phyloP scores from a whole-genome alignment of 2,329 filamentous ascomycete genomes.

The Colletotrichum navitas region DNA sequence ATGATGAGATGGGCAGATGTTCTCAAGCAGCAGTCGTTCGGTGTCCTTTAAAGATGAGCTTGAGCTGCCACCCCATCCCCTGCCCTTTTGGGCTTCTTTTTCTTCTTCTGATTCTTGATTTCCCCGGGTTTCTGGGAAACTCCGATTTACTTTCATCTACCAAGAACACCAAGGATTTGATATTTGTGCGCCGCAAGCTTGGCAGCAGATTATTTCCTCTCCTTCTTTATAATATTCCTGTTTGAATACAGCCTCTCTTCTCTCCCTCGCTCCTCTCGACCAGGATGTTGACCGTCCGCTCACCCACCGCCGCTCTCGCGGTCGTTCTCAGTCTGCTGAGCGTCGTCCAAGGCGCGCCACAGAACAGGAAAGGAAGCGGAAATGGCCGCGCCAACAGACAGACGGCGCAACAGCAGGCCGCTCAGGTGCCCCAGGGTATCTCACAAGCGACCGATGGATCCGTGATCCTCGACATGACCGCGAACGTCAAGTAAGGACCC shows the following conservation, averaged over 20 bases:
- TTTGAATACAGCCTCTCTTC: constrained; percentile 10
- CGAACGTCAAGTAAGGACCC: constrained; percentile 62
- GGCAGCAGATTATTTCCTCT: constrained; percentile 21
- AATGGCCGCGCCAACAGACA: constrained; percentile 31
- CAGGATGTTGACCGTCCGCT: constrained; percentile 43
- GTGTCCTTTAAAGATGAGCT: constrained; percentile 33
- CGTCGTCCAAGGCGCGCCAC: constrained; percentile 38
- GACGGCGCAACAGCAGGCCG: constrained; percentile 49
- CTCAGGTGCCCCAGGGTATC: constrained; percentile 51
- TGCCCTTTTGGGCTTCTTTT: not conserved
- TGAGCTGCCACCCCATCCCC: constrained; percentile 31
- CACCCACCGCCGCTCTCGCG: constrained; percentile 34
- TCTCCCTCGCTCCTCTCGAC: not conserved
- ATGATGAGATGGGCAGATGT: constrained; percentile 16
- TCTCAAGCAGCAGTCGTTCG: constrained; percentile 12
- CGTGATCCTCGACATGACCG: constrained; percentile 67
- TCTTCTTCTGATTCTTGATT: constrained; percentile 2
- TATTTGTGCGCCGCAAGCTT: constrained; percentile 37
- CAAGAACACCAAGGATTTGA: constrained; percentile 25
- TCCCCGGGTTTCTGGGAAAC: constrained; percentile 40
- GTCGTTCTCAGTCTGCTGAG: constrained; percentile 39
- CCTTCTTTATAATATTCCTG: not conserved
- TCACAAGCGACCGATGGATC: constrained; percentile 65
- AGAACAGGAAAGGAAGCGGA: constrained; percentile 37
- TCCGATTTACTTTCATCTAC: constrained; percentile 14